These are phyloP conservation scores for Debaryomyces sp. DNA, from an alignment of 1,139 yeast species.

Conservation along the genomic window DNA sequence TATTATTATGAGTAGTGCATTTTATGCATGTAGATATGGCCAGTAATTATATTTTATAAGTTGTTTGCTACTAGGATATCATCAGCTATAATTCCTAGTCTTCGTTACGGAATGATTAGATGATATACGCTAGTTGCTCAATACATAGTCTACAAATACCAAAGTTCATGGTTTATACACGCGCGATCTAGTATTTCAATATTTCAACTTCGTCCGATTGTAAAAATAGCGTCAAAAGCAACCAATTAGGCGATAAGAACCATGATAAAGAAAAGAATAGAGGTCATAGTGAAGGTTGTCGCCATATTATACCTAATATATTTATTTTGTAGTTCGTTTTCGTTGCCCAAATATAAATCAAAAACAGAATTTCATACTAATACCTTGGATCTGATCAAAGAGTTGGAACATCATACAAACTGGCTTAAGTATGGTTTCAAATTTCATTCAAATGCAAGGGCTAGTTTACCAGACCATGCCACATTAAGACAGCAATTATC, in stretches of 20 bases:
- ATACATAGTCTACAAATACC: too few relatives aligned
- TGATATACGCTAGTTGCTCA: too few relatives aligned
- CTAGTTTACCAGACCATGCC: slow-evolving; percentile 32
- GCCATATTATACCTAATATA: slow-evolving; percentile 14
- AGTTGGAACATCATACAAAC: slow-evolving; percentile 34
- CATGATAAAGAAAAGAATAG: slow-evolving; percentile 11
- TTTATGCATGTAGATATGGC: not conserved
- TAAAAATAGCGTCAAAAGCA: too few relatives aligned
- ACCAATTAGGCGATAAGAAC: not conserved
- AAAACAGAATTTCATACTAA: slow-evolving; percentile 28
- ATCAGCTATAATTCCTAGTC: too few relatives aligned
- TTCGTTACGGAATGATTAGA: too few relatives aligned
- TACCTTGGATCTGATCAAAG: slow-evolving; percentile 29
- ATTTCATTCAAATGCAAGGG: slow-evolving; percentile 34
- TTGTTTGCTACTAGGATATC: not conserved
- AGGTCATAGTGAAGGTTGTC: slow-evolving; percentile 8
- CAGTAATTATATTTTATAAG: not conserved
- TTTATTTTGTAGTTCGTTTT: slow-evolving; percentile 7
- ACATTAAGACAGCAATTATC: slow-evolving; percentile 61
- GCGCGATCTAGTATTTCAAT: not conserved
- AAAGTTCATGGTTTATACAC: slow-evolving; percentile 2
- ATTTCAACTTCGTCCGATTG: not conserved
- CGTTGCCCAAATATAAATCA: slow-evolving; percentile 15
- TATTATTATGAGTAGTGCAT: not conserved
- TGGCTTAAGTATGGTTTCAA: slow-evolving; percentile 43